These are phyloP conservation scores for Botryotinia narcissicola DNA, from an alignment of 2,329 filamentous ascomycete genomes.

Conservation along the genomic window DNA sequence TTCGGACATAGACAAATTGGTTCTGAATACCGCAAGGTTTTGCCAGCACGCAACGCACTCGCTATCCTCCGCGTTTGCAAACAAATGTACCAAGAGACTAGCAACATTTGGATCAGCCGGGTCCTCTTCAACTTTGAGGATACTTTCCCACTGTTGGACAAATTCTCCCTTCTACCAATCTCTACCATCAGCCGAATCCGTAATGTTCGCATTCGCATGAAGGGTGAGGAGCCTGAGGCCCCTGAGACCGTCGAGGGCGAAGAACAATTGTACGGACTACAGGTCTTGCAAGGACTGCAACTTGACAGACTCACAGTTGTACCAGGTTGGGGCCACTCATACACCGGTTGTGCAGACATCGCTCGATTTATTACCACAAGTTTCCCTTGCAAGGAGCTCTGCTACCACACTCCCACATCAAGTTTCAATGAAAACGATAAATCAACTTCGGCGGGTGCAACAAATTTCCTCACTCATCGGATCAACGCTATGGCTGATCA, in stretches of 20 bases:
- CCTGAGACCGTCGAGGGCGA: neutral
- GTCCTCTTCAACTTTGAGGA: conserved; percentile 1
- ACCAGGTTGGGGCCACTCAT: neutral
- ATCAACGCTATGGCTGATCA: neutral
- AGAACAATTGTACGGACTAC: neutral
- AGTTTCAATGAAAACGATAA: neutral
- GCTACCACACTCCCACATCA: neutral
- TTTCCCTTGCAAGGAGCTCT: neutral
- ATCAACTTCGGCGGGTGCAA: too few species aligned
- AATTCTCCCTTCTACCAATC: neutral
- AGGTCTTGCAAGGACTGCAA: neutral
- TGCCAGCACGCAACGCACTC: neutral
- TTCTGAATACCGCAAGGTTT: neutral
- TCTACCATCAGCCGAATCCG: neutral
- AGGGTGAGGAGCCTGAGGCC: neutral
- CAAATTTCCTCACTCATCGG: neutral
- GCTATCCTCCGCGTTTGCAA: neutral
- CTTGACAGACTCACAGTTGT: neutral
- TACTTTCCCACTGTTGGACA: neutral
- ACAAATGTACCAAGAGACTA: neutral
- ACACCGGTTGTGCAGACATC: neutral
- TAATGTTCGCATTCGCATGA: neutral
- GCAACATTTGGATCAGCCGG: neutral
- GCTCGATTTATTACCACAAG: neutral
- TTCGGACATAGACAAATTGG: neutral